A percentile compares a stretch with the other conserved stretches of the same genome.
phyloP scores from a whole-genome alignment of 495 filamentous ascomycete genomes.

The Daldinia childiae region DNA sequence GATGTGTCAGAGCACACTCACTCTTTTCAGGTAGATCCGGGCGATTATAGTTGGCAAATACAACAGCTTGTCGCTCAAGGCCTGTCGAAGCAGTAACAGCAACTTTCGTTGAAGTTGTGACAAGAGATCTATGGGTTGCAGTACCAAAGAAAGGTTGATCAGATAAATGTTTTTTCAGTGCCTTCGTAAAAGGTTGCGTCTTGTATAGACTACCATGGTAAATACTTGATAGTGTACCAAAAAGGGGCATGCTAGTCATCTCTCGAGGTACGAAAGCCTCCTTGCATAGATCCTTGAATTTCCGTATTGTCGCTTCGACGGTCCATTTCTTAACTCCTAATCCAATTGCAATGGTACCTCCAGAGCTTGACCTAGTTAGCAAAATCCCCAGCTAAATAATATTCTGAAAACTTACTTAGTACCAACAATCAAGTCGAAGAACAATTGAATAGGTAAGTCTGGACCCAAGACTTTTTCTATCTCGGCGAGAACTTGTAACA shows the following conservation, averaged over 20 bases:
- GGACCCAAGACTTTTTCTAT: slow-evolving; percentile 55
- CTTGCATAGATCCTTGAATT: slow-evolving; percentile 54
- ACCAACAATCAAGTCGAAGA: slow-evolving; percentile 64
- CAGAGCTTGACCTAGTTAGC: slow-evolving; percentile 52
- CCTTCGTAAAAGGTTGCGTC: slow-evolving; percentile 51
- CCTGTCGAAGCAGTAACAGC: slow-evolving; percentile 58
- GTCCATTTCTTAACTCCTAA: slow-evolving; percentile 61
- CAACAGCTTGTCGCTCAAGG: slow-evolving; percentile 49
- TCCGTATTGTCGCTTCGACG: slow-evolving; percentile 52
- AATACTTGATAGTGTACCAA: slow-evolving; percentile 48
- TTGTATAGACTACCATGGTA: slow-evolving; percentile 56
- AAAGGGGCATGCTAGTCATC: slow-evolving; percentile 47
- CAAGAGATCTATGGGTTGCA: slow-evolving; percentile 34
- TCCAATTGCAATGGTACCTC: slow-evolving; percentile 66
- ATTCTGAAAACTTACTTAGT: slow-evolving; percentile 54
- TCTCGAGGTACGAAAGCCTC: slow-evolving; percentile 57
- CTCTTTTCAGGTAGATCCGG: slow-evolving; percentile 26
- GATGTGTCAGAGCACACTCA: not conserved
- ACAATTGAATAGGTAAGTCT: slow-evolving; percentile 51
- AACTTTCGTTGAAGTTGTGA: slow-evolving; percentile 51
- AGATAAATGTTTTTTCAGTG: slow-evolving; percentile 46
- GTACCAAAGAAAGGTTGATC: slow-evolving; percentile 53
- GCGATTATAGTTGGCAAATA: slow-evolving; percentile 66
- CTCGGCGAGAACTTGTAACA: slow-evolving; percentile 55
- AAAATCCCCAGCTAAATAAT: not conserved